Evolutionary conservation across 2,329 filamentous ascomycete species (phyloP), one percentile per base, ranked within the genome.

Genomic region (Aureobasidium sp.): DNA sequence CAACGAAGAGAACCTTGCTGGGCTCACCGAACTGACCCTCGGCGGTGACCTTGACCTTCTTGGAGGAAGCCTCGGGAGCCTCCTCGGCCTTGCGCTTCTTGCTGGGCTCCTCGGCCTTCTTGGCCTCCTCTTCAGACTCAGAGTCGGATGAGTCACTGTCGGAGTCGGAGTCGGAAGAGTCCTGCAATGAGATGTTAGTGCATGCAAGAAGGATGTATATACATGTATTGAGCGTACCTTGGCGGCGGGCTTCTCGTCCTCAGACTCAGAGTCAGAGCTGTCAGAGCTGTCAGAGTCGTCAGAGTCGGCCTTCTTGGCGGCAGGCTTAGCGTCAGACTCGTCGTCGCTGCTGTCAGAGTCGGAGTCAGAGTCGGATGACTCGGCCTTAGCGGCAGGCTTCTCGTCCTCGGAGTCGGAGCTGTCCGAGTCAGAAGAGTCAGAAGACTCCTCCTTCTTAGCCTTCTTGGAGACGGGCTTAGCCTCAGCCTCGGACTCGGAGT

Each of bases 1-100:
- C 92, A 67, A 92, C 86, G 76, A 96, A 97, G 60, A 97, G 86
- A 71, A 92, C 96, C 67, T 80, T 79, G 70, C 79, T 75, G 63
- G 81, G 74, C 61, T 77, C 75, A 66, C 70, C 72, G 67, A 63
- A 43, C 43, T 68, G 66, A 37, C 74, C 64, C 74, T 79, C 57
- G 72, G 74, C 50, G 82, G 88, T 89, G 72, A 79, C 77, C 48
- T 53, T 55, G 72, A 79, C 77, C 48, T 53, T 55, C 48, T 52
- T 53, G 50, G 48, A 36, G 36, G 46, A 36, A 64, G 81, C 72
- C 17, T 78, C 76, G 39, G 82, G 76, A 59, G 80, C 78, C 80
- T 78, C 66, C 77, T 59, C 59, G 27, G 50, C 59, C 59, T 74
- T 71, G 65, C 69, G 67, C 73, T 74, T 76, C 71, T 75, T 73